Evolutionary conservation across 202 grass and related monocot genomes (phyloP).

Genomic region (Elaeis oleifera): DNA sequence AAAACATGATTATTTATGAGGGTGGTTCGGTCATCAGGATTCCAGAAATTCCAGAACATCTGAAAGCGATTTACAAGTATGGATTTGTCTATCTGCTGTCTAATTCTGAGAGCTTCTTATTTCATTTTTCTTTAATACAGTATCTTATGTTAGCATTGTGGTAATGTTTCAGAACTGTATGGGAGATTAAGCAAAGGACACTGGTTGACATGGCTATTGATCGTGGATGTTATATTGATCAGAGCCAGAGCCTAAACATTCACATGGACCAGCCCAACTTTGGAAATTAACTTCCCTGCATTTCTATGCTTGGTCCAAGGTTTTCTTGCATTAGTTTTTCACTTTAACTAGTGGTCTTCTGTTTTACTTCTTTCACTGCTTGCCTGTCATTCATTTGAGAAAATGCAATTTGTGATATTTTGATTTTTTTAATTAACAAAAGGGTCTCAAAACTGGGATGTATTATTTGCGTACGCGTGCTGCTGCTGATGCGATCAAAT

Average conservation of each 20-base stretch:
- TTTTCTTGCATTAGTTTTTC: conserved; percentile 14
- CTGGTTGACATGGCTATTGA: conserved; percentile 96
- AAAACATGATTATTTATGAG: conserved; percentile 91
- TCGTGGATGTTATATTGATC: conserved; percentile 94
- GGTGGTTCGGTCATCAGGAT: conserved; percentile 83
- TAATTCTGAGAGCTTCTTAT: background rate
- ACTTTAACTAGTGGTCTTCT: background rate
- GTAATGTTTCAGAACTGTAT: conserved; percentile 60
- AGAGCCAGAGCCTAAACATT: conserved; percentile 95
- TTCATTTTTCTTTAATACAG: background rate
- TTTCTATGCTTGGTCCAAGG: conserved; percentile 97
- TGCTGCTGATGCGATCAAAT: conserved; percentile 96
- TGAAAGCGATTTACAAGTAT: conserved; percentile 97
- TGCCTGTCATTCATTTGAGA: conserved; percentile 1
- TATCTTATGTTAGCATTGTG: conserved; percentile 1
- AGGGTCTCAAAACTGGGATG: conserved; percentile 99
- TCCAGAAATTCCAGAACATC: conserved; percentile 66
- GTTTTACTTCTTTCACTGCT: background rate
- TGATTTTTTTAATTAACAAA: background rate
- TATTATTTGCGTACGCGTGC: conserved; percentile 93
- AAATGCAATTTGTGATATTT: background rate
- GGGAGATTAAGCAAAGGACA: conserved; percentile 99
- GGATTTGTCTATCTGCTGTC: background rate
- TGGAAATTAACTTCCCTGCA: conserved; percentile 83
- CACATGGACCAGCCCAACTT: conserved; percentile 96